Base-by-base conservation (phyloP, 164 flowering plant species). In the Brasenia schreberi region DNA sequence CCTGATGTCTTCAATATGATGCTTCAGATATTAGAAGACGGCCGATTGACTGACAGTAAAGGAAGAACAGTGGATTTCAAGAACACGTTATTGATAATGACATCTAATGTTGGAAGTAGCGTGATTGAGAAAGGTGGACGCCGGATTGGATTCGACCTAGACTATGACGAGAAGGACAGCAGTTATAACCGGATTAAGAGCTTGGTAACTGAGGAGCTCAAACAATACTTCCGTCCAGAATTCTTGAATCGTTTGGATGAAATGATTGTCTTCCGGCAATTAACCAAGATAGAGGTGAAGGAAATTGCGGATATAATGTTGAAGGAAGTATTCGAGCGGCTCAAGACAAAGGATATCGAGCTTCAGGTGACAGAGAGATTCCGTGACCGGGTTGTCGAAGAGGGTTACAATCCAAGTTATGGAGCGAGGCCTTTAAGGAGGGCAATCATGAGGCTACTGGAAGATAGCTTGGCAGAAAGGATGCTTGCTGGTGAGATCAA, bases 1-100 rank as follows among this genome's bases (percentile, higher is more conserved):
- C 97, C 97, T 4, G 95, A 88, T 75, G 95, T 90, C 65, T 88
- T 90, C 81, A 90, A 90, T 85, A 83, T 90, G 87, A 90, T 90
- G 97, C 92, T 90, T 77, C 97, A 90, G 70, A 88, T 90, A 66
- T 83, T 90, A 16, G 95, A 90, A 72, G 97, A 90, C 66, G 95
- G 97, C 9, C 75, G 97, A 72, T 66, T 90, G 65, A 90, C 97
- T 4, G 97, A 90, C 69, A 88, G 97, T 83, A 90, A 88, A 73
- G 95, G 97, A 12, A 69, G 95, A 59, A 87, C 97, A 2, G 92
- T 88, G 60, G 90, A 90, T 70, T 90, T 90, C 80, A 90, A 90
- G 77, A 88, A 88, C 70, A 88, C 97, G 0, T 88, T 90, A 64
- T 68, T 90, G 61, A 90, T 90, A 19, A 88, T 90, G 97, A 90